Conservation (phyloP, 805 yeast species). For the Kodamaea nitidulidarum region DNA sequence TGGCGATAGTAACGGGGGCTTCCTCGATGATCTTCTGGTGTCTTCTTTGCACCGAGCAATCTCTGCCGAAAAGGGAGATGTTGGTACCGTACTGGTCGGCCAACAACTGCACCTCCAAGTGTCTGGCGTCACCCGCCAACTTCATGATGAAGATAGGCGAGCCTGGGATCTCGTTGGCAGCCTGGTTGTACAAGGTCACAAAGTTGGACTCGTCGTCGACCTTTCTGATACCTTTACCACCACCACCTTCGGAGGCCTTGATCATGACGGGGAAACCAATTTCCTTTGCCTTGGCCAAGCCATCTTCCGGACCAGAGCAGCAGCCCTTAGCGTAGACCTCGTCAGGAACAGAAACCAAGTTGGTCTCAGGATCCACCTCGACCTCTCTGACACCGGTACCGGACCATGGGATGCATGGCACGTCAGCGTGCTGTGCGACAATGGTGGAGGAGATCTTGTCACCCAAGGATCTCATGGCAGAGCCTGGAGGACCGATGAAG, state of each 20-base stretch:
- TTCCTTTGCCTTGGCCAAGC: slow-evolving; percentile 73
- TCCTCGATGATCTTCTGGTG: slow-evolving; percentile 99
- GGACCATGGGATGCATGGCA: slow-evolving; percentile 99
- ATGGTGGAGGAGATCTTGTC: slow-evolving; percentile 97
- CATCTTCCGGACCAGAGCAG: slow-evolving; percentile 81
- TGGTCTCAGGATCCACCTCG: slow-evolving; percentile 57
- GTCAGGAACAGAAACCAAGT: slow-evolving; percentile 85
- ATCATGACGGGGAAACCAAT: slow-evolving; percentile 99
- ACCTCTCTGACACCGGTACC: slow-evolving; percentile 96
- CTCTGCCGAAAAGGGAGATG: slow-evolving; percentile 96
- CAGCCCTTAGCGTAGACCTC: slow-evolving; percentile 85
- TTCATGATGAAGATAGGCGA: slow-evolving; percentile 98
- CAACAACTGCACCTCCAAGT: slow-evolving; percentile 93
- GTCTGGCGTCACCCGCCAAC: slow-evolving; percentile 96
- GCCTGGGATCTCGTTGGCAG: slow-evolving; percentile 96
- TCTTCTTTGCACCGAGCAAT: slow-evolving; percentile 99
- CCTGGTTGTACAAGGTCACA: slow-evolving; percentile 76
- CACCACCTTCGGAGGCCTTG: slow-evolving; percentile 99
- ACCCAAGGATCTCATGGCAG: slow-evolving; percentile 99
- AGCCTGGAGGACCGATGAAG: slow-evolving; percentile 98
- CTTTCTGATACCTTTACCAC: slow-evolving; percentile 99
- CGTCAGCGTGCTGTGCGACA: slow-evolving; percentile 97
- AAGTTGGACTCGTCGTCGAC: slow-evolving; percentile 84
- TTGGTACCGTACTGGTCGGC: slow-evolving; percentile 99
- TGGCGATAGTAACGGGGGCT: slow-evolving; percentile 97